Evolutionary conservation across 805 yeast genomes (phyloP).

Genomic region (Wickerhamomyces strasburgensis): DNA sequence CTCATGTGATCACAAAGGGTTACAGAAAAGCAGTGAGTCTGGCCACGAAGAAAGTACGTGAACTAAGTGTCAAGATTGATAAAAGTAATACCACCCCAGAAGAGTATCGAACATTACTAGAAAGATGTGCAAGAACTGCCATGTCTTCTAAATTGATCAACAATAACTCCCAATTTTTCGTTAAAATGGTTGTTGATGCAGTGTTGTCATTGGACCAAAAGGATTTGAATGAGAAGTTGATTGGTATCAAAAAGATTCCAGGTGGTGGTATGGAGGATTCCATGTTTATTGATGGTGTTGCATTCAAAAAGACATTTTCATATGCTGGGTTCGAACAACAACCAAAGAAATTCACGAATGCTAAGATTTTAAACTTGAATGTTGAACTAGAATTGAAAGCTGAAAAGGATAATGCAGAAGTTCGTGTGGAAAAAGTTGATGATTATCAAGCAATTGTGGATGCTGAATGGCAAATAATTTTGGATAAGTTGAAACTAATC

Average conservation of each 20-base stretch:
- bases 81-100: constrained; percentile 37
- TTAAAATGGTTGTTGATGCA: constrained; percentile 95
- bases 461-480: constrained; percentile 97
- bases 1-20: constrained; percentile 85
- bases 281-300: constrained; percentile 85
- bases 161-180: constrained; percentile 82
- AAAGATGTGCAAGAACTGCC: constrained; percentile 93
- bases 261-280: constrained; percentile 98
- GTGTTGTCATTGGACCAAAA: constrained; percentile 80
- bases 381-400: constrained; percentile 96
- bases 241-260: constrained; percentile 91
- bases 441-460: constrained; percentile 96
- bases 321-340: constrained; percentile 99
- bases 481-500: constrained; percentile 79
- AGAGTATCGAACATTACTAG: constrained; percentile 70
- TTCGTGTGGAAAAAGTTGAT: constrained; percentile 85
- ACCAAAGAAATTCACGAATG: constrained; percentile 77
- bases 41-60: constrained; percentile 69
- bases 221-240: constrained; percentile 81
- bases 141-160: constrained; percentile 94
- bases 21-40: constrained; percentile 75
- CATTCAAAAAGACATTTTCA: constrained; percentile 93
- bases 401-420: constrained; percentile 98
- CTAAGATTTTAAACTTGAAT: constrained; percentile 79
- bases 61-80: constrained; percentile 69